A percentile compares a stretch with the other conserved stretches of the same genome.
phyloP scores from a whole-genome alignment of 768 basidiomycete species.

The Mycena alexandri region DNA sequence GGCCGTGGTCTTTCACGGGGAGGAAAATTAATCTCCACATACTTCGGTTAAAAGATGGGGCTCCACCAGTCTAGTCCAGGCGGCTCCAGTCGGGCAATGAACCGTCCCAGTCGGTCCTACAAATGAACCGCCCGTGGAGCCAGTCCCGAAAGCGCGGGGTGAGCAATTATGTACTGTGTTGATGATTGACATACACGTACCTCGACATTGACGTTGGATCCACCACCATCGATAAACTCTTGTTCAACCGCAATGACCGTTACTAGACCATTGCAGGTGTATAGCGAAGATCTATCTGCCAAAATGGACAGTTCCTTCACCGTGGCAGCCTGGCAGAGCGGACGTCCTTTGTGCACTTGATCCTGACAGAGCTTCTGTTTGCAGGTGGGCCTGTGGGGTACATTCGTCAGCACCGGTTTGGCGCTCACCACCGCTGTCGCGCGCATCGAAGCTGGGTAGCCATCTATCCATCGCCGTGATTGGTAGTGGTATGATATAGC shows the following conservation, averaged over 20 bases:
- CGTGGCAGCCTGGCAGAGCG: too few species aligned
- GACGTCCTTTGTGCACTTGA: conserved; percentile 2
- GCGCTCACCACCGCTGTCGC: not conserved
- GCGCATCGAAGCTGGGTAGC: not conserved
- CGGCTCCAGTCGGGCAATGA: too few species aligned
- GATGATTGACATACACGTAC: not conserved
- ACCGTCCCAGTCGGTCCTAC: too few species aligned
- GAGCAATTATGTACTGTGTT: too few species aligned
- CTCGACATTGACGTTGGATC: not conserved
- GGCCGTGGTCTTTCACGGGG: too few species aligned
- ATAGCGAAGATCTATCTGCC: not conserved
- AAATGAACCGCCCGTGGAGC: too few species aligned
- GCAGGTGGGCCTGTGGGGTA: not conserved
- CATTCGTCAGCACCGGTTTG: not conserved
- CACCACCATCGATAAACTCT: not conserved
- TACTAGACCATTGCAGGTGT: not conserved
- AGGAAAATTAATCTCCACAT: too few species aligned
- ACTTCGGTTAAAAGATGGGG: too few species aligned
- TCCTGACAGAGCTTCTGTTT: not conserved
- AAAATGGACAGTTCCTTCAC: not conserved
- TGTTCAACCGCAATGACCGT: conserved; percentile 1
- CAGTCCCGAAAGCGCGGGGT: too few species aligned
- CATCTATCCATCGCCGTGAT: not conserved
- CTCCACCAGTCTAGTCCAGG: too few species aligned
- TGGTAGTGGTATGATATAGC: conserved; percentile 3